Evolutionary conservation across 768 basidiomycete genomes (phyloP).

Genomic region (Boletus pseudo-olivaceus): DNA sequence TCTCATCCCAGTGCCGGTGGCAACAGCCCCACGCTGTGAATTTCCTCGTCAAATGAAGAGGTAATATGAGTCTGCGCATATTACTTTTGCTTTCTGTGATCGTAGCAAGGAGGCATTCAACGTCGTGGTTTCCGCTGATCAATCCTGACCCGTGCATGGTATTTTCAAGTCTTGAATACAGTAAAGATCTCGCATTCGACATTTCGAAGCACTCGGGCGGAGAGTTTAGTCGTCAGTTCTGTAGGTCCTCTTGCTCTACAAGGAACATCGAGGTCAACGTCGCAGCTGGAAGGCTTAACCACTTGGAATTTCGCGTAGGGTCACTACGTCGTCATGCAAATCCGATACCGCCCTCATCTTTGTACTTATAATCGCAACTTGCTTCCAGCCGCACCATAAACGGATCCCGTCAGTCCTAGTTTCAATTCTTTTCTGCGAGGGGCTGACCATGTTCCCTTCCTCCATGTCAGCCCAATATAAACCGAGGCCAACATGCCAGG

Average conservation of each 20-base stretch:
- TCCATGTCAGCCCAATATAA: conserved; percentile 2
- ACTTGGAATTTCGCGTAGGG: not conserved
- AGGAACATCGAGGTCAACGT: too few relatives aligned
- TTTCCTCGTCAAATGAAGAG: not conserved
- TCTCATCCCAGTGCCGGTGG: too few relatives aligned
- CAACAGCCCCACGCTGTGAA: too few relatives aligned
- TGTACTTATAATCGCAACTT: not conserved
- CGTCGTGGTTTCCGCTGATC: too few relatives aligned
- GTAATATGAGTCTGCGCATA: not conserved
- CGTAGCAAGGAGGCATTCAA: too few relatives aligned
- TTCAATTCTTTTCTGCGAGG: not conserved
- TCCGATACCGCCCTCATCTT: not conserved
- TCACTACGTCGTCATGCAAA: not conserved
- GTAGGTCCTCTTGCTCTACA: too few relatives aligned
- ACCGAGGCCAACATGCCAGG: conserved; percentile 2
- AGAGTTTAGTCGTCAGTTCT: too few relatives aligned
- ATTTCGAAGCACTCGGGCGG: too few relatives aligned
- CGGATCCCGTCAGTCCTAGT: not conserved
- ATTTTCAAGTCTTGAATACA: too few relatives aligned
- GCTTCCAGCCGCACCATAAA: not conserved
- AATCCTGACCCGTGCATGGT: too few relatives aligned
- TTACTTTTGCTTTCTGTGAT: not conserved
- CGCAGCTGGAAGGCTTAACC: not conserved
- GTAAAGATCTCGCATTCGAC: too few relatives aligned
- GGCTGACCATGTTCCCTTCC: conserved; percentile 7